Evolutionary conservation across 148 eudicot genomes (phyloP).

Genomic region (Dysphania ambrosioides): DNA sequence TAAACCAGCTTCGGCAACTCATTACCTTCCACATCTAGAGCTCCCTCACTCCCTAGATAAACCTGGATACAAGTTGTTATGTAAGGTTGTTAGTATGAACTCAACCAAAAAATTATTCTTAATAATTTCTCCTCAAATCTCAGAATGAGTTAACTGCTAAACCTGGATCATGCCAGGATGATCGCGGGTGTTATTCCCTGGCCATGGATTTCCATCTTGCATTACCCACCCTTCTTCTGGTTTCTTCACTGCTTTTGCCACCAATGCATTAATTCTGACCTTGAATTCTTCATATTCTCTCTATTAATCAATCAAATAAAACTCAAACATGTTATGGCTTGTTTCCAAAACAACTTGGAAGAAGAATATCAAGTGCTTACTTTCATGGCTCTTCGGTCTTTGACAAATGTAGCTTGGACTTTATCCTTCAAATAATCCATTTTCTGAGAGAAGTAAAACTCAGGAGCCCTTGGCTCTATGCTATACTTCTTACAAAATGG

Average conservation of each 20-base stretch:
- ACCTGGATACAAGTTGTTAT: slow-evolving; percentile 55
- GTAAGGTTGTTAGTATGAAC: background rate
- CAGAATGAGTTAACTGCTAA: background rate
- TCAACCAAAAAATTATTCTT: background rate
- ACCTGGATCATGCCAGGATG: slow-evolving; percentile 99
- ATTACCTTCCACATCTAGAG: slow-evolving; percentile 93
- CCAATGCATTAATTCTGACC: slow-evolving; percentile 75
- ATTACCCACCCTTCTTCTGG: slow-evolving; percentile 99
- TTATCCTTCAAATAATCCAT: slow-evolving; percentile 88
- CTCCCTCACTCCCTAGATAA: slow-evolving; percentile 88
- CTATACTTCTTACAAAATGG: slow-evolving; percentile 77
- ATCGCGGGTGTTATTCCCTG: slow-evolving; percentile 88
- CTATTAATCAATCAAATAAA: slow-evolving; percentile 27
- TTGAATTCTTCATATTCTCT: slow-evolving; percentile 91
- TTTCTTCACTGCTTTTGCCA: slow-evolving; percentile 75
- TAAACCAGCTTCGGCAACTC: too few species aligned
- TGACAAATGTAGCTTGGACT: slow-evolving; percentile 80
- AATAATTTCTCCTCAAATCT: background rate
- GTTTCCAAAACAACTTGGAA: background rate
- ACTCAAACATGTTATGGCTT: background rate
- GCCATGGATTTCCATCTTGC: slow-evolving; percentile 97
- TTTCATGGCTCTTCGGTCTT: slow-evolving; percentile 92
- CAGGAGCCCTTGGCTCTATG: slow-evolving; percentile 89
- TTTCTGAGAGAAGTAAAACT: slow-evolving; percentile 80
- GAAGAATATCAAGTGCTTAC: slow-evolving; percentile 34